These are phyloP conservation scores for Trichoderma sp. DNA, from an alignment of 2,329 filamentous ascomycete species.

Conservation along the genomic window DNA sequence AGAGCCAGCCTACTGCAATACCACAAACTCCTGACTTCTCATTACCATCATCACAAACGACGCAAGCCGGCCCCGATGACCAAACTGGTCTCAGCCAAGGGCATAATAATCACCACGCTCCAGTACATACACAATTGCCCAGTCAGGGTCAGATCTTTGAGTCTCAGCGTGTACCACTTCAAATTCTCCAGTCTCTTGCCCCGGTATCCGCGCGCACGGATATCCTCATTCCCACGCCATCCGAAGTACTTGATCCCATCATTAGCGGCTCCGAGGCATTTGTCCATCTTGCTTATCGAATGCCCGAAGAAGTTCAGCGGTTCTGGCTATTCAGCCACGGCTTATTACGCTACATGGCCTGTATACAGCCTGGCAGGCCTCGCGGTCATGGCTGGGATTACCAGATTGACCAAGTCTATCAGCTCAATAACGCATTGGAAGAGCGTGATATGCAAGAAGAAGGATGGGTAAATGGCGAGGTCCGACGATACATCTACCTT, in stretches of 20 bases:
- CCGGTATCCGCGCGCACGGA: constrained; percentile 54
- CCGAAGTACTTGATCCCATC: constrained; percentile 51
- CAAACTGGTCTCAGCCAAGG: constrained; percentile 1
- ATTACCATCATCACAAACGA: not conserved
- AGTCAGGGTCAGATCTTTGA: constrained; percentile 39
- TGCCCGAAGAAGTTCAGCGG: constrained; percentile 57
- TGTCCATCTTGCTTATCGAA: constrained; percentile 57
- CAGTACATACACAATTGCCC: constrained; percentile 29
- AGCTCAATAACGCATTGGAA: constrained; percentile 61
- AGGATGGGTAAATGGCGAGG: constrained; percentile 54
- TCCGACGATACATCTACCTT: constrained; percentile 56
- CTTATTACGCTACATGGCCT: constrained; percentile 61
- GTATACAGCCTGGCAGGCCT: constrained; percentile 51
- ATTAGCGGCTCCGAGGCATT: constrained; percentile 53
- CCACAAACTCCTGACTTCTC: not conserved
- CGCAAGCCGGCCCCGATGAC: not conserved
- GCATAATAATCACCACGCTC: constrained; percentile 34
- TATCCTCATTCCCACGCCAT: constrained; percentile 54
- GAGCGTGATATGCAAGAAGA: constrained; percentile 54
- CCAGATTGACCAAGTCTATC: constrained; percentile 52
- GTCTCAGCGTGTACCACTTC: constrained; percentile 54
- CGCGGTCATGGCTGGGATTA: constrained; percentile 39
- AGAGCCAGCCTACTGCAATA: not conserved
- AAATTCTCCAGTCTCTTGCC: constrained; percentile 51
- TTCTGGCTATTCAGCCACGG: constrained; percentile 63